Base-by-base conservation (phyloP, 2,329 filamentous ascomycete species). In the Stachybotrys elegans region DNA sequence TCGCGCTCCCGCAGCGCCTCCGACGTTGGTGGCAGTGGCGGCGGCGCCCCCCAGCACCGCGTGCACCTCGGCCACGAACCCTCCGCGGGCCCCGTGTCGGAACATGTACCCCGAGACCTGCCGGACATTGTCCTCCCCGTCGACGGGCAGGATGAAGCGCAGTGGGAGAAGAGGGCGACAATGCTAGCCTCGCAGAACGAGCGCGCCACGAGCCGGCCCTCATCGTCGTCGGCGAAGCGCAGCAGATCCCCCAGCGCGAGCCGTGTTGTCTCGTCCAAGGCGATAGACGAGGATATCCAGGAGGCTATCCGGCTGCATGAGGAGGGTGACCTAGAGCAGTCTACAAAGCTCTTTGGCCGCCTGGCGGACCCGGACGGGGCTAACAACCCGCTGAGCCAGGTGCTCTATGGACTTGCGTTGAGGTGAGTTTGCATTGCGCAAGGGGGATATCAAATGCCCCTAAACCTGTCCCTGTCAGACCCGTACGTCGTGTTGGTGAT, bases 221-320 rank as follows among this genome's bases (percentile, higher is more conserved):
- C 57, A 9, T 66, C 70, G 12, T 11, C 19, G 6, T 16, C 22
- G 50, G 52, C 36, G 43, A 35, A 43, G 45, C 43, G 48, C 40
- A 46, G 45, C 37, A 37, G 49, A 43, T 50, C 48, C 51, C 53
- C 53, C 43, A 40, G 38, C 38, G 23, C 45, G 43, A 48, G 44
- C 39, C 38, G 31, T 20, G 47, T 49, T 9, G 70, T 78, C 27
- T 75, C 71, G 43, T 72, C 71, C 39, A 71, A 77, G 58, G 66
- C 67, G 46, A 75, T 76, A 43, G 80, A 84, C 60, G 75, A 78
- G 46, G 83, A 88, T 64, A 95, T 98, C 46, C 92, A 96, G 66
- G 84, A 94, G 67, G 93, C 93, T n/a, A 98, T 98, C 61, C 79
- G 86, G 48, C 73, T 97, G 51, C 93, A 98, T 62, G 93, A 98